Evolutionary conservation across 73 alveolate genomes (phyloP).

Genomic region (Paramecium tetraurelia): DNA sequence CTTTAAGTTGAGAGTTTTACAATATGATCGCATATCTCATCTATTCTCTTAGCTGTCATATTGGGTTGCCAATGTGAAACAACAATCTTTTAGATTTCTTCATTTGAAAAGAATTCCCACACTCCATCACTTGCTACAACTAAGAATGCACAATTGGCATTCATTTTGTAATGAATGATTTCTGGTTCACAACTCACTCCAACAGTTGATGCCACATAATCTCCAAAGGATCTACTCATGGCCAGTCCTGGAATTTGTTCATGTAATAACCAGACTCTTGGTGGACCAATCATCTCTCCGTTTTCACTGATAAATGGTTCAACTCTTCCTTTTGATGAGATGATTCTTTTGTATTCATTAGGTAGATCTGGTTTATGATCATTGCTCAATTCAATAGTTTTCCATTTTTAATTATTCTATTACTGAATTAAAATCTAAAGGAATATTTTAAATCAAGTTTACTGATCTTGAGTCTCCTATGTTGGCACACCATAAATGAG

Average conservation of each 20-base stretch:
- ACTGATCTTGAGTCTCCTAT: conserved; percentile 74
- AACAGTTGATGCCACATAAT: conserved; percentile 81
- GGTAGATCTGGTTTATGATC: conserved; percentile 93
- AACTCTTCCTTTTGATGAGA: conserved; percentile 83
- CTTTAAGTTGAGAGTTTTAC: conserved; percentile 72
- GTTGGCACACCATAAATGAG: conserved; percentile 65
- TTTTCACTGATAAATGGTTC: conserved; percentile 69
- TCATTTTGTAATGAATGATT: conserved; percentile 63
- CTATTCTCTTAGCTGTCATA: conserved; percentile 39
- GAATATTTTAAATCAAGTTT: background rate
- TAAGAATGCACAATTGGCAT: conserved; percentile 74
- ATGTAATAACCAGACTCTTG: conserved; percentile 92
- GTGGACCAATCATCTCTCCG: conserved; percentile 84
- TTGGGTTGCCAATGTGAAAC: background rate
- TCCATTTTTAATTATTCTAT: conserved; percentile 47
- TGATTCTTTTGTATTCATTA: conserved; percentile 81
- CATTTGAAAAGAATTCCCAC: conserved; percentile 92
- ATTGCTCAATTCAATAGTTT: conserved; percentile 60
- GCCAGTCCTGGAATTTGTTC: conserved; percentile 97
- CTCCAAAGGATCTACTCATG: conserved; percentile 97
- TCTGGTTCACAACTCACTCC: conserved; percentile 95
- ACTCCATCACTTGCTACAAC: conserved; percentile 96
- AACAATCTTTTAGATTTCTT: conserved; percentile 75
- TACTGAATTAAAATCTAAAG: conserved; percentile 23
- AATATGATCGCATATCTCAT: conserved; percentile 59